A percentile compares a stretch with the other conserved stretches of the same genome.
These are phyloP conservation scores for Leptographium procerum DNA, from an alignment of 2,329 filamentous ascomycete genomes.

Conservation along the genomic window DNA sequence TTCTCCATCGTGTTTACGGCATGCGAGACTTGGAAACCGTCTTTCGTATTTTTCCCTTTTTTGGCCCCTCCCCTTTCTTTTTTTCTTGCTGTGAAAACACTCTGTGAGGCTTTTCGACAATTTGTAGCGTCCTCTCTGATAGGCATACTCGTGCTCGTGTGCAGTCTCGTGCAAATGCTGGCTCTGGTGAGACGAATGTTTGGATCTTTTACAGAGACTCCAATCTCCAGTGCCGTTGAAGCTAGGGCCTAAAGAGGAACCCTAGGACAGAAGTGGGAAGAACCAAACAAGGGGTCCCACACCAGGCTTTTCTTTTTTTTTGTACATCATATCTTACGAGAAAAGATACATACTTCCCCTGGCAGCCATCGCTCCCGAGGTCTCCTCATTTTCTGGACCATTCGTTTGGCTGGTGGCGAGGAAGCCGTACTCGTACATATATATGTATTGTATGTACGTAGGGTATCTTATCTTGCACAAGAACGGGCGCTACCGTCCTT, in stretches of 20 bases:
- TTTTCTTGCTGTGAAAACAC: too few relatives aligned
- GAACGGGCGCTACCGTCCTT: background rate
- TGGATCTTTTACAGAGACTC: background rate
- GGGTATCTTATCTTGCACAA: background rate
- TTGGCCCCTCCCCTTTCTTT: background rate
- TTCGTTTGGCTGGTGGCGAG: background rate
- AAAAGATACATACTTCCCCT: background rate
- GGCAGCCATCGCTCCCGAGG: background rate
- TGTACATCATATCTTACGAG: background rate
- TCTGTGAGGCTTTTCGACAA: too few relatives aligned
- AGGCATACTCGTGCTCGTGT: too few relatives aligned
- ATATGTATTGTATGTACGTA: too few relatives aligned
- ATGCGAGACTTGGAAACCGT: too few relatives aligned
- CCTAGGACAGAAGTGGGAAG: background rate
- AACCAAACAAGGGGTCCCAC: background rate
- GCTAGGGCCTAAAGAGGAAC: background rate
- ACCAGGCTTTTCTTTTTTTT: background rate
- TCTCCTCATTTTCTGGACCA: background rate
- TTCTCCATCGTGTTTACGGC: too few relatives aligned
- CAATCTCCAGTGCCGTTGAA: slow-evolving; percentile 1
- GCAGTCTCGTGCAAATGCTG: too few relatives aligned
- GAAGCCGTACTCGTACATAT: too few relatives aligned
- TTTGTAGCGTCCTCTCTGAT: too few relatives aligned
- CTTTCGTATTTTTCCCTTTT: background rate
- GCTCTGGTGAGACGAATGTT: background rate